Evolutionary conservation across 2,329 filamentous ascomycete species (phyloP), one percentile per base, ranked within the genome.

Genomic region (Neoascochyta sp.): DNA sequence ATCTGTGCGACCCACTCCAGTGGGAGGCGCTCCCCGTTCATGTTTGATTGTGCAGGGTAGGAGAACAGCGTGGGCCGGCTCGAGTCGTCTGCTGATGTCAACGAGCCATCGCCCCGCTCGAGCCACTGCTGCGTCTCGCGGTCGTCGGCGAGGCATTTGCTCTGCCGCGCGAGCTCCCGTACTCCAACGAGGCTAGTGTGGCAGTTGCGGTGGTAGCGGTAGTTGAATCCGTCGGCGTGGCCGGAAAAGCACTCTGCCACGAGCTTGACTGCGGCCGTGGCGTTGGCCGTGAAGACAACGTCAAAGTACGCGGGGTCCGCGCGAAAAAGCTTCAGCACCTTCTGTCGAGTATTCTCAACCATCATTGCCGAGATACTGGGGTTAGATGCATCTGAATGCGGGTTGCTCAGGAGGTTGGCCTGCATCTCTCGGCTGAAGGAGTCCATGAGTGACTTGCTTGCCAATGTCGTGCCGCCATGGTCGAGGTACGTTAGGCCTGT

Each of bases 231-330:
- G 14, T 67, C 28, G 27, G 57, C 70, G 17, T 70, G 64, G 30
- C 80, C 77, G 27, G 83, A 70, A 46, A 95, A 74, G 3, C 80
- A 79, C 33, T 96, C 90, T 19, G 76, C 72, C 1, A 94, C 83
- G 3, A 95, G 67, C 61, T 95, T 96, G 49, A 93, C 80, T 2
- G 79, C 89, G 3, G 87, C 88, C 0, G 90, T 95, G 10, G 90
- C 84, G 61, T 96, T 96, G 13, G 87, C 80, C n/a, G 92, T 86
- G 55, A 95, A 96, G 1, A 95, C 76, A 2, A 95, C 63, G 50
- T 95, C 89, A 49, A 89, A 96, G 4, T 85, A 70, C 5, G 78
- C 73, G 4, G 88, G 84, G 40, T 86, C 78, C 1, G 88, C 88
- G 19, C 81, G 80, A 64, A 95, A 88, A 54, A 93, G 87, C 2